These are phyloP conservation scores for Ceratobasidium sp. DNA, from an alignment of 1,284 basidiomycete genomes.

Conservation along the genomic window DNA sequence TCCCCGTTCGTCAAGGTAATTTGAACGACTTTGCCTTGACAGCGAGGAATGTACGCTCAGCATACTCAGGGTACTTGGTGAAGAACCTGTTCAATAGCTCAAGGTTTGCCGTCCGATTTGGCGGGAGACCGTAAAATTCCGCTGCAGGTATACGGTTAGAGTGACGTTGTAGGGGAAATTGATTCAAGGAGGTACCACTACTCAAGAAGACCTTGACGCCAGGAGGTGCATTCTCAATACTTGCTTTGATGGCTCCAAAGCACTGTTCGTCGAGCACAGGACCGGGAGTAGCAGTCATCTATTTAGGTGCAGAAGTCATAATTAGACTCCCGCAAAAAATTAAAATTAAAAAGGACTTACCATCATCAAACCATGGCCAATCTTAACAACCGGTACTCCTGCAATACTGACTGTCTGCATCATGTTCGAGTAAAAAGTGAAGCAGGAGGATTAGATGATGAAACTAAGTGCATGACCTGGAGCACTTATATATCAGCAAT, in stretches of 20 bases:
- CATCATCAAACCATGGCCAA: constrained; percentile 43
- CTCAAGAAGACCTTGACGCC: constrained; percentile 44
- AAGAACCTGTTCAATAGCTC: constrained; percentile 45
- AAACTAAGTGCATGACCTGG: no score
- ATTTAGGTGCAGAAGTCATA: no score
- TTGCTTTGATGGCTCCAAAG: constrained; percentile 45
- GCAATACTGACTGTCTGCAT: constrained; percentile 26
- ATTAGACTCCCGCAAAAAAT: background rate
- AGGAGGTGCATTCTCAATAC: constrained; percentile 42
- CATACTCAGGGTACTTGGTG: constrained; percentile 46
- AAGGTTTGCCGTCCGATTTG: constrained; percentile 41
- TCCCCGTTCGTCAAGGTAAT: no score
- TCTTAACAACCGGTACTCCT: constrained; percentile 34
- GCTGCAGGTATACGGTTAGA: constrained; percentile 5
- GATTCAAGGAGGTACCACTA: constrained; percentile 30
- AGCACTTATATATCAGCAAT: no score
- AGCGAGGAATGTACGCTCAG: constrained; percentile 44
- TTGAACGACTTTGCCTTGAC: constrained; percentile 42
- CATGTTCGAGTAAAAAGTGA: background rate
- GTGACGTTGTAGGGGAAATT: no score
- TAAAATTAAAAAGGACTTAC: constrained; percentile 5
- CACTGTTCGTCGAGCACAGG: constrained; percentile 45
- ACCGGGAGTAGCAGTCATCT: constrained; percentile 43
- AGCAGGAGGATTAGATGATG: no score
- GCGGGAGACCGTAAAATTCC: constrained; percentile 45